A percentile compares a stretch with the other conserved stretches of the same genome.
Conservation (phyloP, 164 flowering plant genomes). For the Vitis riparia region DNA sequence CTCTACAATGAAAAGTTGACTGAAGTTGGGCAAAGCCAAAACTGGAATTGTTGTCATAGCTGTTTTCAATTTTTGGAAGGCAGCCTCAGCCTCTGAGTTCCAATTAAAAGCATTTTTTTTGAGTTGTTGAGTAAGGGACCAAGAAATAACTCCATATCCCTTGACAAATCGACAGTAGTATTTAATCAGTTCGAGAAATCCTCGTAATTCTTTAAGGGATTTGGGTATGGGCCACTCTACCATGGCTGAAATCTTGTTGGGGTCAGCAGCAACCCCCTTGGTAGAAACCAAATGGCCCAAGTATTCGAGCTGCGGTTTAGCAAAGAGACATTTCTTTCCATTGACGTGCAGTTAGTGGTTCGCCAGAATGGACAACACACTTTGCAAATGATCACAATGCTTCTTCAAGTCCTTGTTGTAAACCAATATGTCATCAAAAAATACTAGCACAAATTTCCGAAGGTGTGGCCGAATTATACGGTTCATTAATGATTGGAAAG, state of each 20-base stretch:
- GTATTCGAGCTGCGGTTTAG: not conserved
- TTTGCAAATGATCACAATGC: not conserved
- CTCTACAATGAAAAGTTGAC: not conserved
- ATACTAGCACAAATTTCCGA: too few relatives aligned
- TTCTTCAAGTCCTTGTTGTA: too few relatives aligned
- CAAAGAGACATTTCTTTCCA: not conserved
- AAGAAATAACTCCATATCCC: not conserved
- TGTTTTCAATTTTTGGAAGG: not conserved
- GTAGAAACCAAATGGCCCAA: not conserved
- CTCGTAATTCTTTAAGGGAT: too few relatives aligned
- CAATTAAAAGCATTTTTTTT: slow-evolving; percentile 4
- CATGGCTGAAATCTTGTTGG: not conserved
- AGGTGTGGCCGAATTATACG: too few relatives aligned
- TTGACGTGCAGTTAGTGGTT: not conserved
- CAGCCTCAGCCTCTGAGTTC: not conserved
- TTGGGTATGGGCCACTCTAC: not conserved
- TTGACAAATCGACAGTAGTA: too few relatives aligned
- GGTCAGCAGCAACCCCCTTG: not conserved
- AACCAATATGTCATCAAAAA: too few relatives aligned
- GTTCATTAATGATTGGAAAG: too few relatives aligned
- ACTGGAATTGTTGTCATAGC: not conserved
- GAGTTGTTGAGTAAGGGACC: not conserved
- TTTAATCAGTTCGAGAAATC: too few relatives aligned
- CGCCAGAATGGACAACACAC: not conserved
- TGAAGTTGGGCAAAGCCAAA: slow-evolving; percentile 7